Evolutionary conservation across 1,139 yeast genomes (phyloP), one percentile per base, ranked within the genome.

Genomic region (Lodderomyces jiufengensis): DNA sequence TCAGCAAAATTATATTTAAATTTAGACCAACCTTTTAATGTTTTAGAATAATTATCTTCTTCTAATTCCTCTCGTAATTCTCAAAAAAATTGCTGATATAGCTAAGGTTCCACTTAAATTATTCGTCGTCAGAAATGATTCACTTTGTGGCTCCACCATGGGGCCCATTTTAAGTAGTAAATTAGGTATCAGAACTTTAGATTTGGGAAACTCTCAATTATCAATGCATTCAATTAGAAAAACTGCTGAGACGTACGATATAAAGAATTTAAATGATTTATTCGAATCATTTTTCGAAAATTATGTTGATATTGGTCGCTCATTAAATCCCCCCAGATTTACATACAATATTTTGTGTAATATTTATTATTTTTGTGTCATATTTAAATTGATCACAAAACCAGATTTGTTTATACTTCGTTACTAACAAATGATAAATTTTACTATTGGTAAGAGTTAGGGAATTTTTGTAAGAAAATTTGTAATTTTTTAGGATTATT

Each of bases 181-280:
- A 50, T 72, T 92, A 33, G 98, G 98, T 35, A 74, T 92, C 32
- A 75, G 95, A 55, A 87, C 97, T 3, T 64, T 92, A 42, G 98
- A 92, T 59, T 66, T 92, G 41, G 98, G 98, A 38, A 88, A 87
- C 55, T 95, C 97, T 2, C 95, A 90, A 56, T 68, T 92, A 50
- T 82, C 95, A 38, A 92, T 92, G 98, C 98, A 92, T 55, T 84
- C 95, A 2, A 83, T 87, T 41, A 76, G 98, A 58, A 98, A 92
- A 60, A 90, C 95, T 3, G 92, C 95, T 27, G 97, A 97, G 7
- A 61, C 87, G 13, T 69, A 64, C 35, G 97, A 90, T 61, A 68
- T 90, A 26, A 78, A 68, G 31, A 70, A 72, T 44, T 76, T 87
- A 41, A 71, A 78, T 33, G 62, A 64, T 34, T 66, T 90, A 46